Evolutionary conservation across 768 basidiomycete species (phyloP).

Genomic region (Tremella fuciformis): DNA sequence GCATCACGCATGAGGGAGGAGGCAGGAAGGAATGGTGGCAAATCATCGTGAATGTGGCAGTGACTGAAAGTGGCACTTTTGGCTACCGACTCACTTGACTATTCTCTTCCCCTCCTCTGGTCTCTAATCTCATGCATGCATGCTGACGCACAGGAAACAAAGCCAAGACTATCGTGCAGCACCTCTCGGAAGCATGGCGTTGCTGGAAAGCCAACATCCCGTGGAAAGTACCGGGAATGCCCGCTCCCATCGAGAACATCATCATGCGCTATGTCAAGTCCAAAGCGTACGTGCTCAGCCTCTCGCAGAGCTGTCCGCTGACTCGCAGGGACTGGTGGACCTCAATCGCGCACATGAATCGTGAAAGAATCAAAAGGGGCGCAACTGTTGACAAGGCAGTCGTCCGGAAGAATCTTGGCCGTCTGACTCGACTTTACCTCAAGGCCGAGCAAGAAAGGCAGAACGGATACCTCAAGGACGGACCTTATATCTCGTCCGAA

Average conservation of each 20-base stretch:
- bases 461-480: slow-evolving; percentile 97
- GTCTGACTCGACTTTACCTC: slow-evolving; percentile 92
- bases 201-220: slow-evolving; percentile 75
- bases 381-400: slow-evolving; percentile 71
- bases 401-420: slow-evolving; percentile 97
- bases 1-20: too few species aligned
- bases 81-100: too few species aligned
- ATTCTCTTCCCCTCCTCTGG: neutral
- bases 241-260: slow-evolving; percentile 96
- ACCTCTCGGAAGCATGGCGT: slow-evolving; percentile 96
- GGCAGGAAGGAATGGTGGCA: too few species aligned
- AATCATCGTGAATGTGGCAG: too few species aligned
- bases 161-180: slow-evolving; percentile 98
- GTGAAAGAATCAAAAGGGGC: slow-evolving; percentile 73
- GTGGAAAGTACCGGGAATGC: slow-evolving; percentile 99
- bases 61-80: too few species aligned
- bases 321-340: slow-evolving; percentile 88
- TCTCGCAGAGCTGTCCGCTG: slow-evolving; percentile 58
- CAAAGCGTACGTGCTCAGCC: slow-evolving; percentile 98
- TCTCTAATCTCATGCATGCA: neutral
- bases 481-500: slow-evolving; percentile 97
- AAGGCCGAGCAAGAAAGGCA: slow-evolving; percentile 99
- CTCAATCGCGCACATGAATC: slow-evolving; percentile 94
- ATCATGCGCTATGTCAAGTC: slow-evolving; percentile 98
- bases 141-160: slow-evolving; percentile 61